Evolutionary conservation across 2,329 filamentous ascomycete genomes (phyloP).

Genomic region (Colletotrichum godetiae): DNA sequence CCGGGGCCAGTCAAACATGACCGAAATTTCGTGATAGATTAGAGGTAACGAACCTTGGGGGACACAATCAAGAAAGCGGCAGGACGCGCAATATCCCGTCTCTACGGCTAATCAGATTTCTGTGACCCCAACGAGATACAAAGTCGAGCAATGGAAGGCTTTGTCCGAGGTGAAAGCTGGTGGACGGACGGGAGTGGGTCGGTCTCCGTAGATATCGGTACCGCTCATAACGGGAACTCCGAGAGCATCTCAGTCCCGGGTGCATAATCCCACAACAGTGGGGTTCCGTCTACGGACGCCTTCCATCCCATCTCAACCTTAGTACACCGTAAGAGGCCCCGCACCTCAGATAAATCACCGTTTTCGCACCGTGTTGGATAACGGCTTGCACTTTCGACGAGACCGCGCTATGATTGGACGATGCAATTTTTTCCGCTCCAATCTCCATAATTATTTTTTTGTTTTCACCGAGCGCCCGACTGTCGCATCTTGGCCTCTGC

Average conservation of each 20-base stretch:
- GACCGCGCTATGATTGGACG: constrained; percentile 5
- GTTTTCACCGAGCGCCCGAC: constrained; percentile 19
- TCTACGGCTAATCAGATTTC: not conserved
- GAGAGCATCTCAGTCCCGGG: not conserved
- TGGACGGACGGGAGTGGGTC: not conserved
- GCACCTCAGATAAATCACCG: not conserved
- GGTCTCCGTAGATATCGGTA: not conserved
- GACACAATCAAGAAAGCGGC: not conserved
- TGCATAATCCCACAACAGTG: not conserved
- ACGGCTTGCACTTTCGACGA: not conserved
- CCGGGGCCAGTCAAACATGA: not conserved
- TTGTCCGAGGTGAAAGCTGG: not conserved
- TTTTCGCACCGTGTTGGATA: constrained; percentile 1
- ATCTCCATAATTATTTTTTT: constrained; percentile 36
- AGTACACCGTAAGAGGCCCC: not conserved
- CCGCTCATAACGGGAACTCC: not conserved
- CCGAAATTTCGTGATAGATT: constrained; percentile 6
- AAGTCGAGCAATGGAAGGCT: not conserved
- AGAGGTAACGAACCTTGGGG: constrained; percentile 8
- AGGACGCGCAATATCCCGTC: not conserved
- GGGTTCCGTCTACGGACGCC: not conserved
- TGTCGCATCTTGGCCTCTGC: constrained; percentile 8
- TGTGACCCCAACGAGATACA: not conserved
- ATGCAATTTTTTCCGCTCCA: constrained; percentile 21
- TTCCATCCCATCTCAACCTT: not conserved